Percentiles rank a stretch among this genome's conserved stretches.
Conservation (phyloP, 352 stramenopile species). For the Halophytophthora polymorphica region DNA sequence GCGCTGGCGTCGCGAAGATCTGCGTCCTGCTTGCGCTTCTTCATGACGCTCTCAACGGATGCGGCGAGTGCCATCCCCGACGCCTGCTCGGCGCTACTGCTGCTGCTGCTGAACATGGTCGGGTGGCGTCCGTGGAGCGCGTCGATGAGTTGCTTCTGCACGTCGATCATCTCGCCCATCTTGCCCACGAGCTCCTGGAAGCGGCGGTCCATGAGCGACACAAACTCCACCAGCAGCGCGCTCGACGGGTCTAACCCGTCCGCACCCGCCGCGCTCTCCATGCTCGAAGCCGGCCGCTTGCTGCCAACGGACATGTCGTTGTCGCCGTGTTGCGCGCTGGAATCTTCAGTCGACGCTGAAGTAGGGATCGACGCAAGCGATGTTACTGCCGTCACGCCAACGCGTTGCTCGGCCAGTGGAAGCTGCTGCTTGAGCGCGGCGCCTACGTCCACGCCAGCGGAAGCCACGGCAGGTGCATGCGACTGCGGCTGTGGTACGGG, state of each 20-base stretch:
- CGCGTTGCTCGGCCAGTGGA: background rate
- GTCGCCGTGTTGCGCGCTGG: conserved; percentile 11
- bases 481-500: background rate
- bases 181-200: conserved; percentile 75
- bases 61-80: conserved; percentile 29
- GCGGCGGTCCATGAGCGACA: conserved; percentile 62
- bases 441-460: background rate
- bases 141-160: conserved; percentile 66
- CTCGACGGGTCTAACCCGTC: conserved; percentile 29
- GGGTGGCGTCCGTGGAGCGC: conserved; percentile 44
- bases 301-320: background rate
- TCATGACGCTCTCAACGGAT: conserved; percentile 35
- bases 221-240: conserved; percentile 46
- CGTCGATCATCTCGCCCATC: conserved; percentile 74
- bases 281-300: conserved; percentile 26
- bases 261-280: conserved; percentile 15
- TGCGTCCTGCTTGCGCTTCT: conserved; percentile 38
- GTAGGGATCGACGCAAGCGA: background rate
- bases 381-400: background rate
- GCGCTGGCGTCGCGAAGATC: conserved; percentile 2
- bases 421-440: background rate
- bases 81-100: conserved; percentile 21
- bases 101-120: conserved; percentile 4
- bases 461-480: background rate
- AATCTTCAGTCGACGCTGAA: background rate